phyloP scores from a whole-genome alignment of 169 alveolate species.

The Besnoitia besnoiti region DNA sequence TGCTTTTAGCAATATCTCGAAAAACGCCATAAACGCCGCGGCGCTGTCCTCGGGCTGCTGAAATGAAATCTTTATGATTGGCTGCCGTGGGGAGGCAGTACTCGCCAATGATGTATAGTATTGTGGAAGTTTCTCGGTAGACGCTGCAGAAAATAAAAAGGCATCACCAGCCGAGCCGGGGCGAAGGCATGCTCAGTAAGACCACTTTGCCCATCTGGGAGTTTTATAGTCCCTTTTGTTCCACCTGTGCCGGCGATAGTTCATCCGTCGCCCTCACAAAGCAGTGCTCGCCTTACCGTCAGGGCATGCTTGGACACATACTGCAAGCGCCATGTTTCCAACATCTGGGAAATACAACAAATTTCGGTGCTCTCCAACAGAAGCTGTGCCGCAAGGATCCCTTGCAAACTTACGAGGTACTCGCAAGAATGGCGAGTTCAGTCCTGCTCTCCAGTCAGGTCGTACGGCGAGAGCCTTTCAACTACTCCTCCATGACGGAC shows the following conservation, averaged over 20 bases:
- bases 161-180: conserved; percentile 42
- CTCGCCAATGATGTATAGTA: conserved; percentile 42
- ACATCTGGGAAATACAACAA: conserved; percentile 48
- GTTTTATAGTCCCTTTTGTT: conserved; percentile 16
- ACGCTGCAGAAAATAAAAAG: too few species aligned
- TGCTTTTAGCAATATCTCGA: conserved; percentile 48
- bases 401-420: not conserved
- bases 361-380: conserved; percentile 44
- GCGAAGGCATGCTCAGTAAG: conserved; percentile 26
- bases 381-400: conserved; percentile 49
- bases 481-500: conserved; percentile 45
- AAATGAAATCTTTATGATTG: conserved; percentile 21
- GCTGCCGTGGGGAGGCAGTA: conserved; percentile 41
- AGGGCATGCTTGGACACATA: conserved; percentile 54
- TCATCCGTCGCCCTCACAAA: not conserved
- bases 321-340: conserved; percentile 30
- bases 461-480: conserved; percentile 52
- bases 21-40: conserved; percentile 22
- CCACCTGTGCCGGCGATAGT: not conserved
- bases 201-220: conserved; percentile 60
- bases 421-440: not conserved
- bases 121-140: not conserved
- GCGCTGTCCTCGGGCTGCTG: not conserved
- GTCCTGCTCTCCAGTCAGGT: conserved; percentile 41
- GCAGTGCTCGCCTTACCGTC: conserved; percentile 1